Evolutionary conservation across 306 rosid species (phyloP).

Genomic region (Gastrolobium bilobum): DNA sequence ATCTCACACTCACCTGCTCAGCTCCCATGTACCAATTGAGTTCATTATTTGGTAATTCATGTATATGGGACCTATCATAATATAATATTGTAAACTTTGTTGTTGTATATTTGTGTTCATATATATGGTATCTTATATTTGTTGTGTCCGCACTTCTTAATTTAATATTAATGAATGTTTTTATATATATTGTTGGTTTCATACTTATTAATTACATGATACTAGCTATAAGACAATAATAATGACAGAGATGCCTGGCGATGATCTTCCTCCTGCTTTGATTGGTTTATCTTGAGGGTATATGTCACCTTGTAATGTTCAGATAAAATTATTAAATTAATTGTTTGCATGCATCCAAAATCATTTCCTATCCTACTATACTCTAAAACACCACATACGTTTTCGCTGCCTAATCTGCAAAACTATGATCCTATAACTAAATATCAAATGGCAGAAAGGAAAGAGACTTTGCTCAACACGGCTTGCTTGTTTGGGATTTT

Average conservation of each 20-base stretch:
- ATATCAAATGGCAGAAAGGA: too few species aligned
- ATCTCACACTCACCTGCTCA: too few species aligned
- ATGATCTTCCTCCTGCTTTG: conserved; percentile 45
- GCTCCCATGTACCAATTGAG: too few species aligned
- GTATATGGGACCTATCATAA: neutral
- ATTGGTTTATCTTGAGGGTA: conserved; percentile 43
- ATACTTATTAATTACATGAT: conserved; percentile 27
- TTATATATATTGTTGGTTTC: conserved; percentile 31
- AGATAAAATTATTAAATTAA: conserved; percentile 20
- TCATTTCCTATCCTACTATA: neutral
- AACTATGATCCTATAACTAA: too few species aligned
- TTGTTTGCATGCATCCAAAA: conserved; percentile 38
- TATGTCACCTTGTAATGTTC: conserved; percentile 46
- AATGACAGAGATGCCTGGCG: conserved; percentile 45
- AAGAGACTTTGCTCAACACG: too few species aligned
- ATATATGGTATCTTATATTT: neutral
- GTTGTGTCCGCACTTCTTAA: neutral
- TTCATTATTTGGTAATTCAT: too few species aligned
- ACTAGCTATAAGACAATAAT: conserved; percentile 8
- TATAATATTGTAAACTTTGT: neutral
- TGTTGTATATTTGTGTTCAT: neutral
- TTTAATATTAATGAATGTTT: neutral
- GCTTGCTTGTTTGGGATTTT: too few species aligned
- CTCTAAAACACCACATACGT: conserved; percentile 39
- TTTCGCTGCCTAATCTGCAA: conserved; percentile 18